Evolutionary conservation across 306 rosid genomes (phyloP), one percentile per base, ranked within the genome.

Genomic region (Hylodesmum podocarpum): DNA sequence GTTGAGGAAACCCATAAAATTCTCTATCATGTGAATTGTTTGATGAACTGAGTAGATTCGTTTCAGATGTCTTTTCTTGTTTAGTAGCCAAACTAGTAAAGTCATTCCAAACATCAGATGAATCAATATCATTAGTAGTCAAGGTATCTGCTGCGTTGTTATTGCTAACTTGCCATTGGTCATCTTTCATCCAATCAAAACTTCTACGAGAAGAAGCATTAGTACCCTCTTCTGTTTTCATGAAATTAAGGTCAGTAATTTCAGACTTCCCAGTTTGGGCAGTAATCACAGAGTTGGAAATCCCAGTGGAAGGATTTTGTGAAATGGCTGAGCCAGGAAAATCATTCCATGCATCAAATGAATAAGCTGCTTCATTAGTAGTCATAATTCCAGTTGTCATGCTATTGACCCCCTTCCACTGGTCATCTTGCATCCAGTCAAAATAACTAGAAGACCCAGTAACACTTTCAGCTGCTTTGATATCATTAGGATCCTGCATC

Each of bases 321-420:
- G 81, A 44, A 54, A 82, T 72, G 64, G 87, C 66, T 6, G 87
- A 86, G 78, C 90, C 84, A 22, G 90, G 71, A 89, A 89, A 86
- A 79, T 87, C 91, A 76, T 93, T 87, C 96, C 94, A 89, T 11
- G 67, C 77, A 74, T 89, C 88, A 68, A 85, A 79, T 53, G 89
- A 80, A 85, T 85, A 87, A 7, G 74, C 67, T 33, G 62, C 81
- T 25, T 79, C 83, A 75, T 54, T 64, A 37, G 67, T 73, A 69
- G 70, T 72, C 46, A 55, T 71, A 72, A 61, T 73, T 66, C 80
- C 81, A 76, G 78, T 80, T 34, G 41, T 79, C 61, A 81, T 80
- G 61, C 68, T 55, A 72, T 49, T 76, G 73, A 63, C 76, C 47
- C 80, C 86, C 75, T 74, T 84, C 89, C 84, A 80, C 51, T 50